Conservation (phyloP, 345 rosid genomes). For the Reutealis trisperma region DNA sequence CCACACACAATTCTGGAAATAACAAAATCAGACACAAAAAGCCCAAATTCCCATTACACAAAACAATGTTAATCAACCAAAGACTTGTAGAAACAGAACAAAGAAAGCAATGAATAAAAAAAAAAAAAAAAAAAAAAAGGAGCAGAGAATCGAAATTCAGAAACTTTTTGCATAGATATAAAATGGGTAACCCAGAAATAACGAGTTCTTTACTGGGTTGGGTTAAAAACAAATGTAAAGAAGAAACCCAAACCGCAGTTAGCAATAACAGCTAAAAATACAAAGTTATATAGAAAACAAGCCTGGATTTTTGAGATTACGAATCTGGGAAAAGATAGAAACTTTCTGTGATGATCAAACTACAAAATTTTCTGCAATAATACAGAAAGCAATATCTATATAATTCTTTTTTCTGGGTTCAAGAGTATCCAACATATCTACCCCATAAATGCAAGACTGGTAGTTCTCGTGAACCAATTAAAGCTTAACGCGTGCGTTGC, state of each 20-base stretch:
- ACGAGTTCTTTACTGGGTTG: background rate
- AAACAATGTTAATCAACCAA: background rate
- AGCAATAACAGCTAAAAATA: background rate
- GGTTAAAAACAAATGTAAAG: background rate
- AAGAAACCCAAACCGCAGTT: no score
- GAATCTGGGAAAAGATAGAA: background rate
- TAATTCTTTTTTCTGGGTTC: no score
- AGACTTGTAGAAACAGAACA: background rate
- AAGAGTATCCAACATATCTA: background rate
- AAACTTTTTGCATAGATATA: background rate
- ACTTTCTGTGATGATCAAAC: background rate
- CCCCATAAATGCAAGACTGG: background rate
- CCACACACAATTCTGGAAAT: background rate
- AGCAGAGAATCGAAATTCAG: background rate
- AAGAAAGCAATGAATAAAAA: background rate
- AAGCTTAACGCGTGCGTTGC: background rate
- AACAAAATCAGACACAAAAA: background rate
- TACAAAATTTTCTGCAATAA: background rate
- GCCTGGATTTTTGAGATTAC: background rate
- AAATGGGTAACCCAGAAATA: conserved; percentile 2
- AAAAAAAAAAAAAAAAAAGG: background rate
- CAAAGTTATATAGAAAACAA: background rate
- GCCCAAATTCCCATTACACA: background rate
- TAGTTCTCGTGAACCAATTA: conserved; percentile 1
- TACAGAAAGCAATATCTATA: background rate